phyloP scores from a whole-genome alignment of 257 asterid species.

The Craterostigma plantagineum region DNA sequence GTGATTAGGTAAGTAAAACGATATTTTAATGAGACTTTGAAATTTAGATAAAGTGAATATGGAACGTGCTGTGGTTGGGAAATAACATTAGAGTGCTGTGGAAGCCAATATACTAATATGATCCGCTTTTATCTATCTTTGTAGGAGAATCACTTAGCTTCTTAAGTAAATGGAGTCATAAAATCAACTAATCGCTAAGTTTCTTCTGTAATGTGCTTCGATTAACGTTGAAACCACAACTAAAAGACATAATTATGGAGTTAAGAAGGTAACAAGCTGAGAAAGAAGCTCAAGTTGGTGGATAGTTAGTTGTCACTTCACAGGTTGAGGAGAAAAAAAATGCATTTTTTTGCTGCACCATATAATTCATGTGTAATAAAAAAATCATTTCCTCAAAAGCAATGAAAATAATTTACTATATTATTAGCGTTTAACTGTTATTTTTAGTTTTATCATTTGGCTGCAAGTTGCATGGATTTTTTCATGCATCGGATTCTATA shows the following conservation, averaged over 20 bases:
- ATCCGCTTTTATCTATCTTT: constrained; percentile 4
- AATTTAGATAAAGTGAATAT: background rate
- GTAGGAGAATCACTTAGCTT: constrained; percentile 1
- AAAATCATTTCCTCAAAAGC: constrained; percentile 12
- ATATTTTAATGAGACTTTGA: background rate
- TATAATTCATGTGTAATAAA: constrained; percentile 6
- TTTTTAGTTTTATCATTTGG: background rate
- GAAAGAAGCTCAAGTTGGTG: constrained; percentile 21
- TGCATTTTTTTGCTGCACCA: background rate
- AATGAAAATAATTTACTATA: background rate
- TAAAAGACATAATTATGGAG: constrained; percentile 1
- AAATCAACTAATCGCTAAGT: too few species aligned
- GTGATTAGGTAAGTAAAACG: background rate
- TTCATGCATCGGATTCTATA: too few species aligned
- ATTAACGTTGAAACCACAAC: background rate
- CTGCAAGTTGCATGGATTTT: too few species aligned
- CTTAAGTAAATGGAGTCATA: background rate
- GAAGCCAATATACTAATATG: constrained; percentile 23
- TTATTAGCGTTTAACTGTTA: too few species aligned
- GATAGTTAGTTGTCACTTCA: constrained; percentile 14
- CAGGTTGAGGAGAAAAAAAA: background rate
- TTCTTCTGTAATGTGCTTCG: too few species aligned
- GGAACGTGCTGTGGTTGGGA: constrained; percentile 21
- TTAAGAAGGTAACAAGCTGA: too few species aligned
- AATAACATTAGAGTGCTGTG: constrained; percentile 41